Evolutionary conservation across 2,329 filamentous ascomycete genomes (phyloP), one percentile per base, ranked within the genome.

Genomic region (Aspergillus ochraceus): DNA sequence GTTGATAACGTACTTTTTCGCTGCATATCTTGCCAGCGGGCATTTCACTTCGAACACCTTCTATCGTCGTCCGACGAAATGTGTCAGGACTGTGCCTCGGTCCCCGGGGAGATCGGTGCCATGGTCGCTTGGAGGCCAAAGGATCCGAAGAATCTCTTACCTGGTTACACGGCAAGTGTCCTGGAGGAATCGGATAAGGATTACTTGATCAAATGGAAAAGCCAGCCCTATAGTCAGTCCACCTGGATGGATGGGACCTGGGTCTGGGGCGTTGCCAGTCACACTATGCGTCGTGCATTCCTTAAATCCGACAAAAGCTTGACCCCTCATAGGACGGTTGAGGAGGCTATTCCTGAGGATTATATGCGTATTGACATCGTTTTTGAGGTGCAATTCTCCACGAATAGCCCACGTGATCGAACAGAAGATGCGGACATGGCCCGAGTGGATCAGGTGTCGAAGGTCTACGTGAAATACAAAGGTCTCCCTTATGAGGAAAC

Each of bases 201-300:
- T 66, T 99, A 98, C 70, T 84, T 99, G 2, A 79, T 99, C 67
- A 97, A 95, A 72, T 98, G 93, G 91, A 87, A 90, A 49, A 81
- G 82, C 0, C 83, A 86, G 58, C 97, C 94, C 0, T 96, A 97
- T 70, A 89, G 88, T 63, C 88, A 91, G 64, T 91, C 90, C 55
- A 83, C 81, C 6, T 99, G 96, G 95, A 90, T 92, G 83, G 87
- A 92, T 10, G 95, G 94, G 12, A 83, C 89, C 17, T 99, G 95
- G 95, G 84, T 96, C 0, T 94, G 86, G 81, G 92, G 92, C 6
- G 82, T 89, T 10, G 84, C 86, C 17, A 78, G 83, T 12, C 68
- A 76, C 3, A 59, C 74, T 0, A 96, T 90, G 87, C 87, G 92
- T 17, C 86, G 82, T 10, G 82, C 91, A 0, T 99, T 98, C 73